Evolutionary conservation across 1,284 basidiomycete species (phyloP), one percentile per base, ranked within the genome.

Genomic region (Ceratobasidium papillatum): DNA sequence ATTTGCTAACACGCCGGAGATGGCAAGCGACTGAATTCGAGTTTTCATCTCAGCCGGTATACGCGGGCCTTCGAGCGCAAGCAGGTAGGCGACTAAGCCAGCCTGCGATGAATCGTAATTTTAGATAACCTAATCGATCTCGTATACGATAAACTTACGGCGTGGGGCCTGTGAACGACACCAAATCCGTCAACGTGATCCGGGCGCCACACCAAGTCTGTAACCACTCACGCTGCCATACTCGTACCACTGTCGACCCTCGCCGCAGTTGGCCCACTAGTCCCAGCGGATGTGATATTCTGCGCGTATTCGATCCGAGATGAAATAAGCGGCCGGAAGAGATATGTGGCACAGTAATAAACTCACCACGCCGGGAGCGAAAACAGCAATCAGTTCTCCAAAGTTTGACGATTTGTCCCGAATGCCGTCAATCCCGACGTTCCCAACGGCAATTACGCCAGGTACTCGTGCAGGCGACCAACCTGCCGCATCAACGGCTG

Each of bases 331-430:
- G 30, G 19, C 14, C n/a, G 12, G 30, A 65, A 22, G 9, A 52
- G 32, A 52, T 14, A 19, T 34, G 47, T 54, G 51, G 66, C 32
- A 59, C 66, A 34, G 22, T 22, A 41, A 32, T 12, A 8, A 32
- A 68, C 65, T 71, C 27, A 71, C 66, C 27, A 74, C 63, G 14
- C 74, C 74, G 32, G 74, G 74, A 43, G 74, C 74, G 34, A 64
- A 74, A 54, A 74, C 52, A 27, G 61, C 63, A 22, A 74, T 63
- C 25, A 52, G 52, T 9, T n/a, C 51, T n/a, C 74, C 74, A 61
- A 27, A 74, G 47, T 74, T 74, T 25, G 74, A 74, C 19, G 64
- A 41, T 27, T 47, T 25, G 27, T 49, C 47, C 43, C 61, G 61
- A 38, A 59, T 51, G 43, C 63, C 74, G 54, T 64, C 52, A 32